Evolutionary conservation across 805 yeast genomes (phyloP), one percentile per base, ranked within the genome.

Genomic region (Sugiyamaella boreocaroliniensis): DNA sequence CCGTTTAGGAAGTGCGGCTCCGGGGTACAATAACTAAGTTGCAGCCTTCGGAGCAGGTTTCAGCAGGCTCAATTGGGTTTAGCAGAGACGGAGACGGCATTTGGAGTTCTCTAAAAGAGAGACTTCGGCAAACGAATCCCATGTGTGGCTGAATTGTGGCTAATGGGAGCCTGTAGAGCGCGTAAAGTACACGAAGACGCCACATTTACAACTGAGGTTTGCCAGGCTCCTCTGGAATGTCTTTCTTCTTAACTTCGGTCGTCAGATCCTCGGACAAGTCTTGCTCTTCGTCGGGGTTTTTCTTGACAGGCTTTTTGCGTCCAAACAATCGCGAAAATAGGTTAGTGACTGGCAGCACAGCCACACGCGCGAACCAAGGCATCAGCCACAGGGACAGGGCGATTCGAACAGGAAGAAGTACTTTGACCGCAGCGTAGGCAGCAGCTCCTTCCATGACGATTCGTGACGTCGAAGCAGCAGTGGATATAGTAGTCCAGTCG

Each of bases 371-470:
- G 57, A 81, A 78, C 71, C 75, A 71, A 2, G 87, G 87, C 68
- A 81, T 82, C 34, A 76, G 66, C 46, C 74, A 61, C 48, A 83
- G 60, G 42, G 83, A 78, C 18, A 78, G 53, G 9, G 75, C 64
- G 1, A 81, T 68, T 51, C 89, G 69, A 2, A 80, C 48, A 0
- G 88, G 87, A 55, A 81, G 66, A 19, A 77, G 61, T 9, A 73
- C 61, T 60, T 86, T 86, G 11, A 85, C 88, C 3, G 83, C 68
- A 4, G 83, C 84, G 60, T 82, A 87, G 0, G 95, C 82, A 22
- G 85, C 75, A 0, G 90, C 89, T 9, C 95, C 95, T 57, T 85
- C 86, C 58, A 82, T 64, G 5, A 86, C 69, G 26, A 83, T 64
- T 48, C 72, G 71, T 46, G 83, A 72, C 56, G 81, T 80, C 37